A percentile compares a stretch with the other conserved stretches of the same genome.
Evolutionary conservation across 2,329 filamentous ascomycete species (phyloP).

Genomic region (Lachnellula cervina): DNA sequence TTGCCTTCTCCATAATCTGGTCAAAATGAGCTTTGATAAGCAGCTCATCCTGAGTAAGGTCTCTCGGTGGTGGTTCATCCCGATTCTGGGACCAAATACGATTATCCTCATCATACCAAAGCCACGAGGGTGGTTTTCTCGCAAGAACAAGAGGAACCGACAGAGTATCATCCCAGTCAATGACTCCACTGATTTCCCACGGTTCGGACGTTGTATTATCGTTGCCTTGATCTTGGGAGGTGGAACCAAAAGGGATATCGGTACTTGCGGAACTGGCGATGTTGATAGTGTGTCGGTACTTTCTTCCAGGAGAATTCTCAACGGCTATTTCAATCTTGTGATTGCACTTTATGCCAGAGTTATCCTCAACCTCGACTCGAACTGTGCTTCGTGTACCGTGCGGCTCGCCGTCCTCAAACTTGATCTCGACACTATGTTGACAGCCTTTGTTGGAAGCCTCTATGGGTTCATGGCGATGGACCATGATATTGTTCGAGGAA

Average conservation of each 20-base stretch:
- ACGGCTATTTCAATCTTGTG: background rate
- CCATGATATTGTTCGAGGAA: background rate
- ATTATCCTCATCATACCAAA: constrained; percentile 12
- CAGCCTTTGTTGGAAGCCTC: background rate
- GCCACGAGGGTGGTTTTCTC: constrained; percentile 13
- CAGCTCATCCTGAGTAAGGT: constrained; percentile 15
- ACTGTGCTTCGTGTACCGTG: background rate
- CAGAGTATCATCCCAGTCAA: constrained; percentile 19
- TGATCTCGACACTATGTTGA: background rate
- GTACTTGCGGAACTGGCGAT: background rate
- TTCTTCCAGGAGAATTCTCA: background rate
- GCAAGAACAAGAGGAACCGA: constrained; percentile 14
- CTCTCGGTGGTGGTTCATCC: constrained; percentile 3
- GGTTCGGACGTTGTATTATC: background rate
- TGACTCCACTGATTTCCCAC: constrained; percentile 16
- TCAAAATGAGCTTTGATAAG: constrained; percentile 21
- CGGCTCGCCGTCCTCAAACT: background rate
- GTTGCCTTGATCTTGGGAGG: background rate
- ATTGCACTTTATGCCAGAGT: background rate
- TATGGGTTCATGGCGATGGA: background rate
- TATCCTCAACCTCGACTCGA: background rate
- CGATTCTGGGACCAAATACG: constrained; percentile 4
- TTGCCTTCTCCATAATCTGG: constrained; percentile 7
- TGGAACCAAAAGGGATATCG: background rate
- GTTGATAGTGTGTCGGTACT: background rate